A percentile compares a stretch with the other conserved stretches of the same genome.
Conservation (phyloP, 2,329 filamentous ascomycete genomes). For the Aspergillus japonicus region DNA sequence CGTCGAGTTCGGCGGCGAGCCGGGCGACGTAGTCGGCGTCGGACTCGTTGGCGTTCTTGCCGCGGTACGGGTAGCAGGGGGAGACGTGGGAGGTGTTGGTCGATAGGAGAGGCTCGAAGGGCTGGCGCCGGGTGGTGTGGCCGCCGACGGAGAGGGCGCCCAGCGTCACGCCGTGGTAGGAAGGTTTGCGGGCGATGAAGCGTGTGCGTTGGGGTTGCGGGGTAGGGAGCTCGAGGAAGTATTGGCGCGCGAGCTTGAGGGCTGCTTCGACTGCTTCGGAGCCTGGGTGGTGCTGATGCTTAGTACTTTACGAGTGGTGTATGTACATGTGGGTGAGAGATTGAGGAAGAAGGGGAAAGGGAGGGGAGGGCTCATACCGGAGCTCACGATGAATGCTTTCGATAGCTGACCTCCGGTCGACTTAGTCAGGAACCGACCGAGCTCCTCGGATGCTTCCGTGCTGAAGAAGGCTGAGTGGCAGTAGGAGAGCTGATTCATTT, state of each 20-base stretch:
- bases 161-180: slow-evolving; percentile 70
- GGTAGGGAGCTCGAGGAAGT: slow-evolving; percentile 57
- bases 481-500: slow-evolving; percentile 61
- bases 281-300: slow-evolving; percentile 38
- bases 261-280: slow-evolving; percentile 69
- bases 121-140: slow-evolving; percentile 58
- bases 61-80: slow-evolving; percentile 66
- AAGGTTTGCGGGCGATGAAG: slow-evolving; percentile 64
- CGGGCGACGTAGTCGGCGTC: slow-evolving; percentile 60
- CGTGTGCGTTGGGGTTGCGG: slow-evolving; percentile 55
- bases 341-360: not conserved
- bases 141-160: slow-evolving; percentile 66
- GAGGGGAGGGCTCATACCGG: slow-evolving; percentile 44
- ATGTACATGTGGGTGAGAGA: not conserved
- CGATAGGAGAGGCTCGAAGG: slow-evolving; percentile 61
- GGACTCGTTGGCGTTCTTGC: slow-evolving; percentile 52
- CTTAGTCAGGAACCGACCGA: slow-evolving; percentile 51
- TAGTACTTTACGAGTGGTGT: not conserved
- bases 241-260: slow-evolving; percentile 67
- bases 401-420: slow-evolving; percentile 55
- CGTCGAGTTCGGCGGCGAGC: slow-evolving; percentile 64
- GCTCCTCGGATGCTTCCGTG: slow-evolving; percentile 53
- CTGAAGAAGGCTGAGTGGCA: slow-evolving; percentile 60
- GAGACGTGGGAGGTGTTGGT: slow-evolving; percentile 61
- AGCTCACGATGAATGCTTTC: slow-evolving; percentile 57